Evolutionary conservation across 2,329 filamentous ascomycete species (phyloP).

Genomic region (Fusarium metavorans): DNA sequence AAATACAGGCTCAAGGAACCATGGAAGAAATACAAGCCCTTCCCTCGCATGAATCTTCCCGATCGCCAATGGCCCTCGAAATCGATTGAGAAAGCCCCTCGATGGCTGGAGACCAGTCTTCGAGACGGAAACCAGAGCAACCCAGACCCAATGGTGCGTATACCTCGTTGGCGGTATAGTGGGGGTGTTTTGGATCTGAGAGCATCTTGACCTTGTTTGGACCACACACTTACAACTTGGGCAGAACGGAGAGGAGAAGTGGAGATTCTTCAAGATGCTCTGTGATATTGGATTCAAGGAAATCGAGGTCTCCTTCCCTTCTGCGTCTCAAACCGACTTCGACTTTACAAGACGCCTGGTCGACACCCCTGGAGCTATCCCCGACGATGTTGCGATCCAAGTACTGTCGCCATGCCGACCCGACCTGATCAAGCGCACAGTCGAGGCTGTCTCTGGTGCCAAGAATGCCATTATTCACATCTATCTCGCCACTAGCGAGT

Average conservation of each 20-base stretch:
- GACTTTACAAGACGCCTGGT: constrained; percentile 91
- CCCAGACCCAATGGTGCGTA: not conserved
- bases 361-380: constrained; percentile 57
- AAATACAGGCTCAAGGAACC: not conserved
- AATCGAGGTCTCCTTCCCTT: constrained; percentile 96
- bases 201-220: not conserved
- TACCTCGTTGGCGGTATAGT: not conserved
- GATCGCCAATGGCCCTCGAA: not conserved
- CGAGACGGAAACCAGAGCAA: not conserved
- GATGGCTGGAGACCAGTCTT: not conserved
- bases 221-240: not conserved
- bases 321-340: constrained; percentile 94
- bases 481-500: constrained; percentile 95
- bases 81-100: not conserved
- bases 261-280: constrained; percentile 94
- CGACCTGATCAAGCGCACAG: constrained; percentile 9
- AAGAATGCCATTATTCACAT: constrained; percentile 97
- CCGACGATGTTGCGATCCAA: constrained; percentile 57
- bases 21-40: not conserved
- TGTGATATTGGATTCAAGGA: constrained; percentile 95
- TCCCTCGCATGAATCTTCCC: not conserved
- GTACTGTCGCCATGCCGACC: constrained; percentile 62
- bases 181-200: not conserved
- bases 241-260: constrained; percentile 94
- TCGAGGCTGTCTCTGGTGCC: constrained; percentile 87